A percentile compares a stretch with the other conserved stretches of the same genome.
These are phyloP conservation scores for Rubus parviflorus DNA, from an alignment of 306 rosid genomes.

Conservation along the genomic window DNA sequence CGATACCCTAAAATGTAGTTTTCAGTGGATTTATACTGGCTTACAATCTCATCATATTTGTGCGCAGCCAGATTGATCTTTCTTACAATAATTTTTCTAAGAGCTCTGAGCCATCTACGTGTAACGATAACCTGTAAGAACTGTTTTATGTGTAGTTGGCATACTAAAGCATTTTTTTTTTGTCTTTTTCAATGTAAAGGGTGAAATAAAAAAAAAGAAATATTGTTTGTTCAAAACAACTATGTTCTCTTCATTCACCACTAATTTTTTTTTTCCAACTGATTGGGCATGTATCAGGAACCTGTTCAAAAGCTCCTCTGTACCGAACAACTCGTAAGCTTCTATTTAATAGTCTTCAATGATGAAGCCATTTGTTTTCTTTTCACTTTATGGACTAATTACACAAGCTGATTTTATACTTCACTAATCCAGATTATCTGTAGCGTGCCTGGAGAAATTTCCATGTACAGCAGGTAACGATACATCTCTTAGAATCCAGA, in stretches of 20 bases:
- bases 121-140: background rate
- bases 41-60: background rate
- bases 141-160: background rate
- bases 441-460: background rate
- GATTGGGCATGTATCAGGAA: slow-evolving; percentile 16
- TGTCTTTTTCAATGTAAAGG: too few species aligned
- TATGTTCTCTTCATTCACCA: too few species aligned
- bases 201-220: too few species aligned
- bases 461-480: slow-evolving; percentile 28
- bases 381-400: background rate
- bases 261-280: background rate
- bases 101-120: background rate
- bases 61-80: slow-evolving; percentile 16
- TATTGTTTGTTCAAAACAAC: too few species aligned
- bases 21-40: background rate
- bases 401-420: background rate
- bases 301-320: slow-evolving; percentile 15
- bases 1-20: background rate
- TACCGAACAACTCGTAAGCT: slow-evolving; percentile 17
- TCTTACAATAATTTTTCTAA: slow-evolving; percentile 17
- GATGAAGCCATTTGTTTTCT: background rate
- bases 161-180: too few species aligned
- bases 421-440: background rate
- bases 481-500: background rate
- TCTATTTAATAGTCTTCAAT: background rate